Conservation (phyloP, 2,329 filamentous ascomycete species). For the Pseudocercospora musae region DNA sequence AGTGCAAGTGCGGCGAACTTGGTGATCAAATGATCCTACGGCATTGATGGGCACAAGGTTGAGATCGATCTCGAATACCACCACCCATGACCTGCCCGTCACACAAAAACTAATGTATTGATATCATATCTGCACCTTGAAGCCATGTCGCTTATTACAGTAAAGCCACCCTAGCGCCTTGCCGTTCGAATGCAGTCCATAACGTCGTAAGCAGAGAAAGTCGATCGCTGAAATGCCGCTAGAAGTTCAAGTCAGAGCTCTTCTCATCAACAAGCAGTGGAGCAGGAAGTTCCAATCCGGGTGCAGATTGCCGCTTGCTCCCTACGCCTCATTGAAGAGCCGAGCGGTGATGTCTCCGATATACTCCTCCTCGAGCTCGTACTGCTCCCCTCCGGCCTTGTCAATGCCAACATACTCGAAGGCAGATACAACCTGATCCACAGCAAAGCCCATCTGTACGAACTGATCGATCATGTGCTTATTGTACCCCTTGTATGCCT, state of each 20-base stretch:
- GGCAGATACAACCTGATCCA: conserved; percentile 79
- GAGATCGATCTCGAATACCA: not conserved
- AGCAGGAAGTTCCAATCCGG: not conserved
- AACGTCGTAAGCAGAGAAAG: not conserved
- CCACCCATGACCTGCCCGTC: not conserved
- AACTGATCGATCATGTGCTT: conserved; percentile 79
- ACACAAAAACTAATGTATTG: not conserved
- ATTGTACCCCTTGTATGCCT: conserved; percentile 79
- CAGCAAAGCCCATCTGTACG: conserved; percentile 84
- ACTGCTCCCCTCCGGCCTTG: conserved; percentile 71
- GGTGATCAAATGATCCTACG: too few relatives aligned
- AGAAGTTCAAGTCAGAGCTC: not conserved
- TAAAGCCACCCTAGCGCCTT: not conserved
- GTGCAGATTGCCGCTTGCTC: conserved; percentile 18
- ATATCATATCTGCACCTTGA: not conserved
- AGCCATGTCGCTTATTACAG: not conserved
- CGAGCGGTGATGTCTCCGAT: conserved; percentile 86
- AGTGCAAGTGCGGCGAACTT: too few relatives aligned
- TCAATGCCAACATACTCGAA: conserved; percentile 81
- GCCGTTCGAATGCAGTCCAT: conserved; percentile 2
- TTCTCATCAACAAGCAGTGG: not conserved
- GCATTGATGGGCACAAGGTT: too few relatives aligned
- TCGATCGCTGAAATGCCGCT: conserved; percentile 6
- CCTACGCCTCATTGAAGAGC: conserved; percentile 71
- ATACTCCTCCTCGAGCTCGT: conserved; percentile 83